Evolutionary conservation across 495 filamentous ascomycete species (phyloP).

Genomic region (Tirmania nivea): DNA sequence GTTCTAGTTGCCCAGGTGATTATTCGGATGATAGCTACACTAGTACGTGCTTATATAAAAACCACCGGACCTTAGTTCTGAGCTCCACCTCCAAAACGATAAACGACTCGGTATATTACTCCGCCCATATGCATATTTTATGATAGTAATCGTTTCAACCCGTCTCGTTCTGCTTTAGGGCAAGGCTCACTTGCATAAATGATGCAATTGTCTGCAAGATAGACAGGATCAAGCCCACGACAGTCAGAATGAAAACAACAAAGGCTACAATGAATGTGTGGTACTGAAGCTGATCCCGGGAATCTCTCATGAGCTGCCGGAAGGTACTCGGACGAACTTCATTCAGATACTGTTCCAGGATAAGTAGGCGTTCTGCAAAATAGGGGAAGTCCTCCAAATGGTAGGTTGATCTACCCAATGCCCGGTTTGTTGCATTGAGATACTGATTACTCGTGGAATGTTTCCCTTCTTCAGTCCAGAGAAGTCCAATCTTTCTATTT

Average conservation of each 20-base stretch:
- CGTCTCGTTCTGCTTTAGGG: background rate
- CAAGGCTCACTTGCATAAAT: background rate
- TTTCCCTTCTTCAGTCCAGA: background rate
- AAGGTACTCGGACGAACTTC: background rate
- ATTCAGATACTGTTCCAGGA: background rate
- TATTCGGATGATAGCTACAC: too few relatives aligned
- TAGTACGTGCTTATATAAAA: too few relatives aligned
- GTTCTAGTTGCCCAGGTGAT: too few relatives aligned
- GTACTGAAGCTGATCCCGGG: background rate
- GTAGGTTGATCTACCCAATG: background rate
- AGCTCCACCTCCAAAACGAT: too few relatives aligned
- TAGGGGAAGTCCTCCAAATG: background rate
- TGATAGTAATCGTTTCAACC: too few relatives aligned
- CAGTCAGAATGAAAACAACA: background rate
- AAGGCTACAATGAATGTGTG: background rate
- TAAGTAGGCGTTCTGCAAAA: background rate
- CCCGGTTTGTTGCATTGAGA: background rate
- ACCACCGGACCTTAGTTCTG: too few relatives aligned
- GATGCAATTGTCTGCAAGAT: background rate
- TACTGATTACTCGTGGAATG: background rate
- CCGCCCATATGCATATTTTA: too few relatives aligned
- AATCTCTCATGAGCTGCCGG: background rate
- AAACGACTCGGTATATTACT: too few relatives aligned
- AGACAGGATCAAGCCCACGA: background rate
- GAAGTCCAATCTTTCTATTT: background rate